These are phyloP conservation scores for Musa itinerans DNA, from an alignment of 176 grass and related monocot genomes.

Conservation along the genomic window DNA sequence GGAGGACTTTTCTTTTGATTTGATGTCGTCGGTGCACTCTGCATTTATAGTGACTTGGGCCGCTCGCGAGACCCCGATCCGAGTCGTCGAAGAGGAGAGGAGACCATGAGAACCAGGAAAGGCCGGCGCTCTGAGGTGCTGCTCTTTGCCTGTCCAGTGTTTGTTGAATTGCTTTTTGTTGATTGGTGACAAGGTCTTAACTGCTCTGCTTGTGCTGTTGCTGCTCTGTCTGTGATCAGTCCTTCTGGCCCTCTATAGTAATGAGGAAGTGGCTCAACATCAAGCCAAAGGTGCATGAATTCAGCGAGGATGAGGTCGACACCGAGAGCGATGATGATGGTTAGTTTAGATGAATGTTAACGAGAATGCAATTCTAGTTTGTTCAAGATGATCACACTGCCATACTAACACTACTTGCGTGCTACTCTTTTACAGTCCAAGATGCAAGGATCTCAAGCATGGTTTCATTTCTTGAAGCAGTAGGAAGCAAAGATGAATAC, in stretches of 20 bases:
- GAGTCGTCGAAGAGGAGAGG: neutral
- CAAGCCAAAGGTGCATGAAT: conserved; percentile 57
- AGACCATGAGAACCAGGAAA: conserved; percentile 38
- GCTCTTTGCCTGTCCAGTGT: neutral
- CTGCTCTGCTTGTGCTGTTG: conserved; percentile 6
- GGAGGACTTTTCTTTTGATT: neutral
- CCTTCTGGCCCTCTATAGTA: conserved; percentile 49
- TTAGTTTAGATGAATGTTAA: conserved; percentile 1
- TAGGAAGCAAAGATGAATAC: conserved; percentile 2
- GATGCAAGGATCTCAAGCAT: conserved; percentile 28
- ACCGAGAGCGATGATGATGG: conserved; percentile 45
- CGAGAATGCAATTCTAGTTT: neutral
- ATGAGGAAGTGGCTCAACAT: conserved; percentile 74
- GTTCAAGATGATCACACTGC: neutral
- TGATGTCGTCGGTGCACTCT: neutral
- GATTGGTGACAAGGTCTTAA: neutral
- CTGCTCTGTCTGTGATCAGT: conserved; percentile 15
- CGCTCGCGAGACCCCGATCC: neutral
- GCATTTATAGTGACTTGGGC: neutral
- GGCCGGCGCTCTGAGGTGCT: conserved; percentile 43
- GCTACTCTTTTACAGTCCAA: conserved; percentile 10
- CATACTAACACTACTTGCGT: neutral
- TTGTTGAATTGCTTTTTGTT: neutral
- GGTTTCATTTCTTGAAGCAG: conserved; percentile 25
- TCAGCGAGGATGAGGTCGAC: conserved; percentile 67